phyloP scores from a whole-genome alignment of 352 stramenopile genomes.

The Sclerospora graminicola region DNA sequence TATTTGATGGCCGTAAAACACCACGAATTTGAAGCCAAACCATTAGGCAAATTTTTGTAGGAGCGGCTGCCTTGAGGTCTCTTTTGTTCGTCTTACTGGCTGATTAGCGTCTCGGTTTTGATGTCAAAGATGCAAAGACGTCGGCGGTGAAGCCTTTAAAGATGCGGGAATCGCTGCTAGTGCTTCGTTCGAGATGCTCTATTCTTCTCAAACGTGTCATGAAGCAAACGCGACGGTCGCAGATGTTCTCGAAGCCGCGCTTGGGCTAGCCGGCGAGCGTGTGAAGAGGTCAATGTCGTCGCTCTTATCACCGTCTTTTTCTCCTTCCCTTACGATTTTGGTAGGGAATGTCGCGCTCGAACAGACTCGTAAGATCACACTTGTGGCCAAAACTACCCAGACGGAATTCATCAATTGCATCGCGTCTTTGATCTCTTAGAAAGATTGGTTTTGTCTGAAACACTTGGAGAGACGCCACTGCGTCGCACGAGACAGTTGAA shows the following conservation, averaged over 20 bases:
- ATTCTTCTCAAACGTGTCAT: conserved; percentile 21
- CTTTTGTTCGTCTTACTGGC: too few species aligned
- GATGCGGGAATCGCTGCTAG: conserved; percentile 5
- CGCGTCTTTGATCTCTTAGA: conserved; percentile 28
- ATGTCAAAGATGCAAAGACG: too few species aligned
- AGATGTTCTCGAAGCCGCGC: conserved; percentile 21
- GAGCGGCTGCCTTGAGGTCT: too few species aligned
- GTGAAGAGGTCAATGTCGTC: conserved; percentile 21
- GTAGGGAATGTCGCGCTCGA: conserved; percentile 26
- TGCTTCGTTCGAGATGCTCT: conserved; percentile 27
- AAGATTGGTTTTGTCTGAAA: conserved; percentile 12
- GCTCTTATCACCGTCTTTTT: conserved; percentile 29
- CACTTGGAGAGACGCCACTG: not conserved
- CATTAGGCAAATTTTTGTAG: too few species aligned
- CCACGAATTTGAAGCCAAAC: conserved; percentile 13
- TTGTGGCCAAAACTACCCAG: conserved; percentile 35
- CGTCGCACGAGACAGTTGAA: not conserved
- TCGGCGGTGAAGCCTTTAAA: too few species aligned
- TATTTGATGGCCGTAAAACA: conserved; percentile 1
- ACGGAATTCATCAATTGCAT: conserved; percentile 43
- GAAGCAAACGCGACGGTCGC: conserved; percentile 19
- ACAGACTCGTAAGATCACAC: conserved; percentile 22
- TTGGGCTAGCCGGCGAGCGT: conserved; percentile 19
- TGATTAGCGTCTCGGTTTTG: too few species aligned
- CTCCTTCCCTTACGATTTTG: conserved; percentile 25